Conservation (phyloP, 2,329 filamentous ascomycete genomes). For the Exophiala alcalophila region DNA sequence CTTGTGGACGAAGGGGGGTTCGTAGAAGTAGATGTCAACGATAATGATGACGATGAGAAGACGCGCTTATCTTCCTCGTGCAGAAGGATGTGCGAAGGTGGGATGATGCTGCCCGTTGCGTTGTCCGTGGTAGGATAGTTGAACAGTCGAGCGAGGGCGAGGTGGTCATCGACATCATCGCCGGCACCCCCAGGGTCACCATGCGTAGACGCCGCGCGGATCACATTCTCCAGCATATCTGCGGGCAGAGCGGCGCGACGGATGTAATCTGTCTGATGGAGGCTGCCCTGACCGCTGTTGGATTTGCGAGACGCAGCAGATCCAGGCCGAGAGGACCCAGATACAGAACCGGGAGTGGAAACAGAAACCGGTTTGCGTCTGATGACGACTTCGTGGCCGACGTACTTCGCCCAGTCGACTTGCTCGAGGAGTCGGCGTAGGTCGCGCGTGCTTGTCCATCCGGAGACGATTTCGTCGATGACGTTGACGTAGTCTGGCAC, state of each 20-base stretch:
- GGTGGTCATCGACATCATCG: too few relatives aligned
- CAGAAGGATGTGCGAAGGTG: constrained; percentile 12
- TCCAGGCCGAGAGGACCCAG: background rate
- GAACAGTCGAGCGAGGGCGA: background rate
- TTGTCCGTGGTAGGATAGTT: too few relatives aligned
- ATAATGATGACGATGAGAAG: too few relatives aligned
- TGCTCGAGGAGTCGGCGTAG: constrained; percentile 25
- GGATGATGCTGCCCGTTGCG: constrained; percentile 15
- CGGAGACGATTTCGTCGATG: constrained; percentile 18
- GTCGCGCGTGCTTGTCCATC: constrained; percentile 28
- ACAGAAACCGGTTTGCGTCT: constrained; percentile 1
- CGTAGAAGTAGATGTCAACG: too few relatives aligned
- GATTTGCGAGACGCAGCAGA: background rate
- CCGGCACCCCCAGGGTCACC: too few relatives aligned
- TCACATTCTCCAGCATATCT: constrained; percentile 22
- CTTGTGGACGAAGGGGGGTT: too few relatives aligned
- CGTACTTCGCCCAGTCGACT: constrained; percentile 28
- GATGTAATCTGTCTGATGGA: constrained; percentile 3
- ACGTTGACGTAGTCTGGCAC: constrained; percentile 22
- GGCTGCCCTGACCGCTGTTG: background rate
- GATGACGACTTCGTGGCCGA: constrained; percentile 27
- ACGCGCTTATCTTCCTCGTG: constrained; percentile 23
- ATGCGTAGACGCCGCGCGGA: constrained; percentile 23
- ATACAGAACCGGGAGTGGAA: background rate
- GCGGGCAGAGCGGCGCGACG: constrained; percentile 19